Conservation (phyloP, 2,329 filamentous ascomycete genomes). For the Anisogramma anomala region DNA sequence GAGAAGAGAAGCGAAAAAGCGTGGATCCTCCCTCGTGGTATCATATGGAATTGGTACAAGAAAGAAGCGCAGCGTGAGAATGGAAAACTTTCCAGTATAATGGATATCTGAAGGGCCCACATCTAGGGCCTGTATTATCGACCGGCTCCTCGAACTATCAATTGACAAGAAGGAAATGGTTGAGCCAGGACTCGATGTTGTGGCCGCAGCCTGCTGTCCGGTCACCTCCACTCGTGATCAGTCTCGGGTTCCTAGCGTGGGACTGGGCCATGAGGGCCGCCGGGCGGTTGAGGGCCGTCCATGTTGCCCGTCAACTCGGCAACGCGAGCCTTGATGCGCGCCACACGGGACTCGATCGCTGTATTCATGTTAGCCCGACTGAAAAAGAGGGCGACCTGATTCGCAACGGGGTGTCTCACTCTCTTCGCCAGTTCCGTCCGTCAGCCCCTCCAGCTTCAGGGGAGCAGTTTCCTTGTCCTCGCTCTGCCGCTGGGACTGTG, state of each 20-base stretch:
- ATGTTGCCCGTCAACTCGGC: slow-evolving; percentile 84
- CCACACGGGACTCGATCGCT: slow-evolving; percentile 94
- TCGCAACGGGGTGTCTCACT: slow-evolving; percentile 45
- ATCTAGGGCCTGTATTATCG: neutral
- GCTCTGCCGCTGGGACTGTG: slow-evolving; percentile 40
- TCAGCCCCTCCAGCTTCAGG: slow-evolving; percentile 1
- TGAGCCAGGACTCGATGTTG: neutral
- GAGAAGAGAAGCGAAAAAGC: too few species aligned
- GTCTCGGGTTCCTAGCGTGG: slow-evolving; percentile 21
- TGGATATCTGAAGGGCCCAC: neutral
- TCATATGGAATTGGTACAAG: slow-evolving; percentile 16
- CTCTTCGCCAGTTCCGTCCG: slow-evolving; percentile 90
- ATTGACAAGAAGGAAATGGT: slow-evolving; percentile 7
- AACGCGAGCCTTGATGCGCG: slow-evolving; percentile 93
- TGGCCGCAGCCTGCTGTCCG: slow-evolving; percentile 15
- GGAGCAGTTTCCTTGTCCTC: slow-evolving; percentile 38
- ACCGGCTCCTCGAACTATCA: neutral
- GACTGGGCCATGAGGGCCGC: slow-evolving; percentile 23
- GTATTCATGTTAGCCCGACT: slow-evolving; percentile 19
- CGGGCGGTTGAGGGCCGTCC: slow-evolving; percentile 41
- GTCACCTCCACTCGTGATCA: slow-evolving; percentile 12
- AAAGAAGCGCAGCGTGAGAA: neutral
- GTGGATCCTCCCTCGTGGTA: slow-evolving; percentile 24
- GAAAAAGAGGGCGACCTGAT: too few species aligned
- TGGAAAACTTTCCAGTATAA: neutral